Conservation (phyloP, 371 early-diverging fungal genomes). For the Catenaria anguillulae region DNA sequence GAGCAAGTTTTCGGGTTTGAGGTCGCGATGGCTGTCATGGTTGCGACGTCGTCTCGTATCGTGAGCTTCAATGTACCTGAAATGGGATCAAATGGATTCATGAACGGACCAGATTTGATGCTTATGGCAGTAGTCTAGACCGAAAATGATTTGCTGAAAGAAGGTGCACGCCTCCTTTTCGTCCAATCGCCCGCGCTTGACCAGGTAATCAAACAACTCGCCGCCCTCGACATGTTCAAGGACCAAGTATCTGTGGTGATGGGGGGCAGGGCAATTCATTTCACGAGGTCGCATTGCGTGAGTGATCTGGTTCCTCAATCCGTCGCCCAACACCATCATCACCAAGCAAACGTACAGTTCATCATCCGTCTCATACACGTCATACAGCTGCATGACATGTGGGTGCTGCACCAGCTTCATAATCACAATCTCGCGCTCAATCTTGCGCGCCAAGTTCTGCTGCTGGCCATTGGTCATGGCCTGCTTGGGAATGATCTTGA, state of each 20-base stretch:
- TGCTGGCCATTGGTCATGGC: conserved; percentile 13
- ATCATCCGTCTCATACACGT: conserved; percentile 76
- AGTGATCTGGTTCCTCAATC: neutral
- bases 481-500: conserved; percentile 66
- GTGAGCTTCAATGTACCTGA: neutral
- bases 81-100: no score
- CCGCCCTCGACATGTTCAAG: conserved; percentile 93
- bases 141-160: conserved; percentile 91
- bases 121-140: conserved; percentile 83
- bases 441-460: conserved; percentile 50
- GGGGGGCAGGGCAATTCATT: no score
- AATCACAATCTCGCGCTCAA: conserved; percentile 84
- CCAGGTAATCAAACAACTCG: conserved; percentile 87
- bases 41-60: neutral
- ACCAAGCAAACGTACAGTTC: conserved; percentile 46
- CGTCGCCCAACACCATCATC: neutral
- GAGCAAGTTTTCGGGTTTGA: conserved; percentile 88
- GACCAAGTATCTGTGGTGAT: no score
- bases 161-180: conserved; percentile 78
- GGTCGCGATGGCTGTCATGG: conserved; percentile 67
- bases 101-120: conserved; percentile 62
- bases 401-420: conserved; percentile 88
- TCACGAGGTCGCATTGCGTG: no score
- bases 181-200: conserved; percentile 67
- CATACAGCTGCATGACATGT: conserved; percentile 70